Conservation (phyloP, 2,329 filamentous ascomycete species). For the Ophidiomyces ophidiicola region DNA sequence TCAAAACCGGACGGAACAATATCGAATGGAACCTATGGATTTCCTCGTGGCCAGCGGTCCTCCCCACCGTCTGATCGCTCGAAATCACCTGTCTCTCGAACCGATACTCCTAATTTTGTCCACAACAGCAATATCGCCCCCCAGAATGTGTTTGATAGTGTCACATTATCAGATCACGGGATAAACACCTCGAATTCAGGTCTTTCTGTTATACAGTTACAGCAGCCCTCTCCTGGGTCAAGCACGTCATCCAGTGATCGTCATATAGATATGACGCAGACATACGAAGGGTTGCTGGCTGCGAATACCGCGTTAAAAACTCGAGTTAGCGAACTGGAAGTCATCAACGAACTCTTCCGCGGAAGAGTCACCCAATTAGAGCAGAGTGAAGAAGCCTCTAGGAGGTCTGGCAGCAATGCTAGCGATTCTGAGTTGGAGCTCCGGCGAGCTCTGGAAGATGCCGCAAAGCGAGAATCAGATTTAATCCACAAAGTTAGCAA, state of each 20-base stretch:
- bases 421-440: constrained; percentile 45
- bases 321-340: constrained; percentile 82
- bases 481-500: constrained; percentile 74
- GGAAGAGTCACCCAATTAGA: constrained; percentile 65
- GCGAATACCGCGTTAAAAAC: constrained; percentile 85
- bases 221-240: constrained; percentile 49
- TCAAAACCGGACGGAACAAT: constrained; percentile 43
- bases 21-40: constrained; percentile 44
- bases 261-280: constrained; percentile 58
- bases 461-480: constrained; percentile 64
- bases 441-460: constrained; percentile 58
- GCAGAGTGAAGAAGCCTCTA: constrained; percentile 57
- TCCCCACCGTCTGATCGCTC: constrained; percentile 61
- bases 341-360: constrained; percentile 78
- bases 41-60: constrained; percentile 58
- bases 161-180: constrained; percentile 53
- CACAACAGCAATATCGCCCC: constrained; percentile 56
- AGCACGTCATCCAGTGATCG: constrained; percentile 48
- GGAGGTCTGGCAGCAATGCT: constrained; percentile 46
- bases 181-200: constrained; percentile 47
- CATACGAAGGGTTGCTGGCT: constrained; percentile 66
- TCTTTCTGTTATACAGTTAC: constrained; percentile 40
- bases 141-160: constrained; percentile 66
- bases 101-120: constrained; percentile 63
- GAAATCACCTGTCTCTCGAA: constrained; percentile 68